Evolutionary conservation across 2,329 filamentous ascomycete genomes (phyloP), one percentile per base, ranked within the genome.

Genomic region (Alternaria brassicicola): DNA sequence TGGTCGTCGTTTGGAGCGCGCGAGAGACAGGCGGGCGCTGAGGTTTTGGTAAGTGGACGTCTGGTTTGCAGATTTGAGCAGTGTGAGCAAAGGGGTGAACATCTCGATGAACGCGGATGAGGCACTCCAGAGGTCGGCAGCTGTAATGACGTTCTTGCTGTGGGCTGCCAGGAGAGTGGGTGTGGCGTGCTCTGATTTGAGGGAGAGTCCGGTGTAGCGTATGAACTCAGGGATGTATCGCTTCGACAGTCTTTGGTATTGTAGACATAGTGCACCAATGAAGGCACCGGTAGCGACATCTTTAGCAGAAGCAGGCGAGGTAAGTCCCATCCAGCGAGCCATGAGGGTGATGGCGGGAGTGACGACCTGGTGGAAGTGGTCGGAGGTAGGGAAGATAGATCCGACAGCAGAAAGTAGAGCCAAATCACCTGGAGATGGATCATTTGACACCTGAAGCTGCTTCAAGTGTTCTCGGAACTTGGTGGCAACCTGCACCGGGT

Each of bases 281-380:
- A 92, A 97, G 8, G 88, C 86, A 10, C 95, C 95, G 3, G 83
- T 88, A 3, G 86, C 85, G 59, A 91, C 85, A 65, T 95, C 90
- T 7, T 83, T 79, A 4, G 92, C 77, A 7, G 80, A 82, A 41
- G 86, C 82, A 0, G 92, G 88, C 0, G 89, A 83, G 55, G 88
- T 92, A 67, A 97, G 88, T 1, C 90, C 92, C 25, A 99, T 84
- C 78, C 91, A 97, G 53, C 92, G 87, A 12, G 86, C 86, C 77
- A 98, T 91, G n/a, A 89, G 85, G 5, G 97, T 86, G 78, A 92
- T 90, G 0, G 94, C 90, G 2, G 95, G 95, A 2, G 95, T 99
- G 38, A 92, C 90, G 33, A 98, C 92, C 68, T 95, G 90, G 71
- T 99, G 95, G 78, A 98, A 99, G 78, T 98, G 93, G 78, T 99